These are phyloP conservation scores for Lipomyces japonicus DNA, from an alignment of 805 yeast species.

Conservation along the genomic window DNA sequence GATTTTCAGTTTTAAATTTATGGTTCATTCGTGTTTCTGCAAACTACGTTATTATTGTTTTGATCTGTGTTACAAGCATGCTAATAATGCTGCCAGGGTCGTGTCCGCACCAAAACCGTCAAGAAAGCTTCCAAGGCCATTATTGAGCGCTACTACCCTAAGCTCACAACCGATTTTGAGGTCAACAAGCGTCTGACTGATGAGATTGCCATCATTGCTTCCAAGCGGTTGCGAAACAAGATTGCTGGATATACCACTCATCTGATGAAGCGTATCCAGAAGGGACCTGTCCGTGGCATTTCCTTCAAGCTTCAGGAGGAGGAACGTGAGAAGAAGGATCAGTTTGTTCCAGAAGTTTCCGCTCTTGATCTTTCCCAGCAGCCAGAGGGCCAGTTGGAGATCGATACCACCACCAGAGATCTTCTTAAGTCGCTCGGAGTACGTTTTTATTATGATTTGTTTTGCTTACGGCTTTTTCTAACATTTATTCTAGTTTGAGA, in stretches of 20 bases:
- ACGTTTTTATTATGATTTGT: constrained; percentile 55
- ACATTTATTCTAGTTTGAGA: constrained; percentile 36
- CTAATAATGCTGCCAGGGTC: too few relatives aligned
- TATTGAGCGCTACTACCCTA: constrained; percentile 99
- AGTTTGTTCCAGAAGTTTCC: constrained; percentile 99
- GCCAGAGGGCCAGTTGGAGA: constrained; percentile 94
- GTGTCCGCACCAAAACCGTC: constrained; percentile 99
- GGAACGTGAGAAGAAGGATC: constrained; percentile 99
- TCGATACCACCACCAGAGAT: constrained; percentile 94
- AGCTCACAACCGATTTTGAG: constrained; percentile 98
- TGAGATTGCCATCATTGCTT: constrained; percentile 97
- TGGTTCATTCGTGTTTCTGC: too few relatives aligned
- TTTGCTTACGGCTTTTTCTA: not conserved
- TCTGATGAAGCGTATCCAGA: constrained; percentile 99
- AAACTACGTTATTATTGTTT: not conserved
- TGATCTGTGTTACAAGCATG: not conserved
- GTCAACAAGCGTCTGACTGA: constrained; percentile 99
- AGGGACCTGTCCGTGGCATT: constrained; percentile 99
- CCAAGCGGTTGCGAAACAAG: constrained; percentile 99
- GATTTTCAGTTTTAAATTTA: too few relatives aligned
- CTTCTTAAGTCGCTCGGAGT: constrained; percentile 92
- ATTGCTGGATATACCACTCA: constrained; percentile 99
- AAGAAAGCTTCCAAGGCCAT: constrained; percentile 99
- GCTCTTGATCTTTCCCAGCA: constrained; percentile 91
- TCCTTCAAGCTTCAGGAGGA: constrained; percentile 99